phyloP scores from a whole-genome alignment of 225 moss, liverwort and hornwort species.

The Asterella californica region DNA sequence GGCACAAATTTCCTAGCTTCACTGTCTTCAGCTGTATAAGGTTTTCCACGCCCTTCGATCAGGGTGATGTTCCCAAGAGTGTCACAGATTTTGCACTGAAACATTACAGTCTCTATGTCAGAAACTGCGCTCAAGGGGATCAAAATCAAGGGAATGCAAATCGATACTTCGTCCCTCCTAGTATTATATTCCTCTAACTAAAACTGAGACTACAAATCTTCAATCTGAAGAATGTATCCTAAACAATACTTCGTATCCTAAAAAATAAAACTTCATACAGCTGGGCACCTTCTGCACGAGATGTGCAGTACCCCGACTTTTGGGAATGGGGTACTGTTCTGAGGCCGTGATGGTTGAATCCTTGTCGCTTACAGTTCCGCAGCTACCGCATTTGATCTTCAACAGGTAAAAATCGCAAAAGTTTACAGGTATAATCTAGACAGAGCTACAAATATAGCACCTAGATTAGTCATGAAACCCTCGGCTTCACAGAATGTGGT shows the following conservation, averaged over 20 bases:
- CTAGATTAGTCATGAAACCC: not conserved
- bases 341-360: constrained; percentile 81
- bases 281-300: constrained; percentile 85
- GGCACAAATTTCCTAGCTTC: constrained; percentile 65
- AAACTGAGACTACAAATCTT: not conserved
- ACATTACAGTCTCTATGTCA: not conserved
- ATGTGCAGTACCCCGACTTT: constrained; percentile 89
- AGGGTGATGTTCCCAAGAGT: constrained; percentile 68
- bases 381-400: constrained; percentile 88
- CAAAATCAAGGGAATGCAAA: not conserved
- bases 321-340: constrained; percentile 81
- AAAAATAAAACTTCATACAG: not conserved
- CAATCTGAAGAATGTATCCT: no score
- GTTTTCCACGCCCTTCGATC: constrained; percentile 74
- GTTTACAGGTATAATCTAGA: not conserved
- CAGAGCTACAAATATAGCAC: no score
- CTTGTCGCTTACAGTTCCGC: constrained; percentile 83
- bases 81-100: constrained; percentile 91
- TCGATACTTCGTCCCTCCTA: not conserved
- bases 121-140: not conserved
- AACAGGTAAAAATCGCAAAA: not conserved
- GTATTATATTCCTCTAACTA: not conserved
- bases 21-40: constrained; percentile 79
- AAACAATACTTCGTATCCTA: no score
- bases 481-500: not conserved